A percentile compares a stretch with the other conserved stretches of the same genome.
Conservation (phyloP, 371 early-diverging fungal species). For the Mortierella sp. region DNA sequence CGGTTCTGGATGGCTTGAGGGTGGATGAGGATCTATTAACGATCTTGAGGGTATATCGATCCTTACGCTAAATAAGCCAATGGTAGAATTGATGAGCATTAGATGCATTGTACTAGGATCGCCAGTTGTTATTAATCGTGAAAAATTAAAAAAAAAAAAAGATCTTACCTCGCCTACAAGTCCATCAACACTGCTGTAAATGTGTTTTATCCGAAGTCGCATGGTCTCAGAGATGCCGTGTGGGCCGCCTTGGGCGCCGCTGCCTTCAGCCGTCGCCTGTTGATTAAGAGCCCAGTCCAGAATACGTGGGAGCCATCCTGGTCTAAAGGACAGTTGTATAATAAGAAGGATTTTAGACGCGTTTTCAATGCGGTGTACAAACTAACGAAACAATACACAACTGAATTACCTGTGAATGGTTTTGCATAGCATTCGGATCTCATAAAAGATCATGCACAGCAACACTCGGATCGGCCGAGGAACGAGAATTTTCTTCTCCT, state of each 20-base stretch:
- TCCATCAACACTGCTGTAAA: conserved; percentile 48
- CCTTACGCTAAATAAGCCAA: conserved; percentile 17
- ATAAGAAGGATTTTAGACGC: neutral
- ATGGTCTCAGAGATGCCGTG: conserved; percentile 51
- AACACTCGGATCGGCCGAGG: conserved; percentile 72
- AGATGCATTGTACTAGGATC: neutral
- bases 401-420: conserved; percentile 65
- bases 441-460: conserved; percentile 68
- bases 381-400: neutral
- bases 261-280: conserved; percentile 18
- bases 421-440: conserved; percentile 75
- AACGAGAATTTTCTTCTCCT: conserved; percentile 66
- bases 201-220: conserved; percentile 55
- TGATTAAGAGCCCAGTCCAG: conserved; percentile 66
- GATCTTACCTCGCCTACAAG: conserved; percentile 44
- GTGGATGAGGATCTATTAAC: neutral
- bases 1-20: neutral
- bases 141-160: too few species aligned
- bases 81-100: neutral
- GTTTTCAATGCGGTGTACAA: neutral
- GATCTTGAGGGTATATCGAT: conserved; percentile 27
- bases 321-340: conserved; percentile 33
- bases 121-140: neutral
- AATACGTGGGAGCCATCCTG: conserved; percentile 72
- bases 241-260: conserved; percentile 14